phyloP scores from a whole-genome alignment of 257 asterid species.

The Nicotiana sylvestris region DNA sequence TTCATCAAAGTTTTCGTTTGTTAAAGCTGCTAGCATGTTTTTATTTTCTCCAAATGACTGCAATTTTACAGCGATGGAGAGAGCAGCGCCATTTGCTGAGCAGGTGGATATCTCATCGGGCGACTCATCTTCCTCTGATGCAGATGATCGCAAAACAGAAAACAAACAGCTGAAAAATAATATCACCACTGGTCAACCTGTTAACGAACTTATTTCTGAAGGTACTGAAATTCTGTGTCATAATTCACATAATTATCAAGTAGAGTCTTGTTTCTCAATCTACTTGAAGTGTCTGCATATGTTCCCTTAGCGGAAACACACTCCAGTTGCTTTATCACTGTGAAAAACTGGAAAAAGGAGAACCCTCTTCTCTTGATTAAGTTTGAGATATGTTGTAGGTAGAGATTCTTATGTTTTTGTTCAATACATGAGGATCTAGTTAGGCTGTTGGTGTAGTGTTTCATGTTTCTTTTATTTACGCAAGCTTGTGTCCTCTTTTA shows the following conservation, averaged over 20 bases:
- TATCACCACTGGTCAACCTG: conserved; percentile 20
- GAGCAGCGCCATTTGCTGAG: conserved; percentile 30
- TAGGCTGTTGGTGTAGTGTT: background rate
- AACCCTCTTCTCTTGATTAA: background rate
- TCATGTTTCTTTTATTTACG: background rate
- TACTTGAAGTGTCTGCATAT: background rate
- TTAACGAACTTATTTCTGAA: conserved; percentile 26
- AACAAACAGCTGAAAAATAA: conserved; percentile 1
- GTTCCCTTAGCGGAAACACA: background rate
- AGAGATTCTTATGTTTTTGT: background rate
- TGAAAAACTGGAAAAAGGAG: background rate
- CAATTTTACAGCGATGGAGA: conserved; percentile 24
- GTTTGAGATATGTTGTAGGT: background rate
- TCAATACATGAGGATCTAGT: background rate
- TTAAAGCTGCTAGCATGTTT: background rate
- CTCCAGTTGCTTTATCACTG: background rate
- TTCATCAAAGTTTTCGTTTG: background rate
- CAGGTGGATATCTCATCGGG: conserved; percentile 59
- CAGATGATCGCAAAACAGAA: conserved; percentile 26
- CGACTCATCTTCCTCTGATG: conserved; percentile 34
- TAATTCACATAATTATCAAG: background rate
- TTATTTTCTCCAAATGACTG: background rate
- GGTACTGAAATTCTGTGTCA: conserved; percentile 29
- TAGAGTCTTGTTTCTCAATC: background rate
- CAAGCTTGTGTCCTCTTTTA: background rate